Evolutionary conservation across 495 filamentous ascomycete species (phyloP).

Genomic region (Glutinoglossum americanum): DNA sequence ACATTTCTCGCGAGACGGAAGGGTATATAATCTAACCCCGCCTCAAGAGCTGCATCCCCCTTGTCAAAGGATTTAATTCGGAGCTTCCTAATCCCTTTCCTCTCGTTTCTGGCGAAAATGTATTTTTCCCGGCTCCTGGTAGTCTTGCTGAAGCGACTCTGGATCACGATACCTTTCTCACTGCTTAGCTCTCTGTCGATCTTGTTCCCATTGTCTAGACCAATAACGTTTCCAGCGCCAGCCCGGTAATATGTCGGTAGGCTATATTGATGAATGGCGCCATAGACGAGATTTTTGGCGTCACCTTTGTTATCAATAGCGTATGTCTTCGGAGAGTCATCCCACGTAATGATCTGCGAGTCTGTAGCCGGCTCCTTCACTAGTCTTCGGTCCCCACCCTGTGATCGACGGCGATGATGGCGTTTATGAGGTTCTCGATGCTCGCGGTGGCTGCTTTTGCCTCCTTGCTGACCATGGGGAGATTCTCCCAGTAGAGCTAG

Average conservation of each 20-base stretch:
- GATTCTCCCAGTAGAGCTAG: background rate
- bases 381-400: background rate
- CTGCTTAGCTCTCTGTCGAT: conserved; percentile 31
- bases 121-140: conserved; percentile 14
- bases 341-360: conserved; percentile 1
- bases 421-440: background rate
- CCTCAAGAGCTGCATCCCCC: conserved; percentile 11
- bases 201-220: conserved; percentile 21
- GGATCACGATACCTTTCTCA: conserved; percentile 25
- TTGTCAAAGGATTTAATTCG: conserved; percentile 15
- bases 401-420: background rate
- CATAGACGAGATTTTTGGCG: conserved; percentile 34
- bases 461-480: background rate
- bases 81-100: conserved; percentile 15
- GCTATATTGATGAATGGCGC: conserved; percentile 35
- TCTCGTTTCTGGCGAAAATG: conserved; percentile 18
- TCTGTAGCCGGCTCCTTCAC: background rate
- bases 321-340: conserved; percentile 11
- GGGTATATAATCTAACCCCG: conserved; percentile 23
- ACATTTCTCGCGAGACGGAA: conserved; percentile 15
- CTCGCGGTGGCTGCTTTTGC: background rate
- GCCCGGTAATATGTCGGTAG: conserved; percentile 35
- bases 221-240: conserved; percentile 38
- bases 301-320: conserved; percentile 40
- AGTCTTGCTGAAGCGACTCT: conserved; percentile 10